phyloP scores from a whole-genome alignment of 257 asterid genomes.

The Gardenia jasminoides region DNA sequence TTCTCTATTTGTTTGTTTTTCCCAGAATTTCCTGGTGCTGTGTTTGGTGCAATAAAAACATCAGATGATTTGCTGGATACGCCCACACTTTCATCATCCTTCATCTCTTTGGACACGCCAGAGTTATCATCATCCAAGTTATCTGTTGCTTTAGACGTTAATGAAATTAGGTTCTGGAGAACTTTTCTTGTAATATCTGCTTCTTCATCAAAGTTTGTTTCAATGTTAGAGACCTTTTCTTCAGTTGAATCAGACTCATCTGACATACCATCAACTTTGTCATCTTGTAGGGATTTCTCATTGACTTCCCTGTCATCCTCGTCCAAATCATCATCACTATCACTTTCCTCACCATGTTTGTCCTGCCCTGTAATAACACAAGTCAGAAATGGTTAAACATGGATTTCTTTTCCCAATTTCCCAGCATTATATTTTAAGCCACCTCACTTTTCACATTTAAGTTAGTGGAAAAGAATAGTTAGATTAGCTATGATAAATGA shows the following conservation, averaged over 20 bases:
- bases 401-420: neutral
- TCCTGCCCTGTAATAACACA: slow-evolving; percentile 41
- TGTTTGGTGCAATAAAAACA: slow-evolving; percentile 21
- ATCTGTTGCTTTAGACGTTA: slow-evolving; percentile 39
- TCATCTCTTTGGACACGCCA: slow-evolving; percentile 33
- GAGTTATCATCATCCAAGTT: slow-evolving; percentile 29
- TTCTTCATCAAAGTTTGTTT: slow-evolving; percentile 66
- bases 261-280: slow-evolving; percentile 27
- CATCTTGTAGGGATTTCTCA: slow-evolving; percentile 35
- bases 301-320: slow-evolving; percentile 42
- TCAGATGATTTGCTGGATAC: slow-evolving; percentile 30
- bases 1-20: slow-evolving; percentile 30
- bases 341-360: slow-evolving; percentile 39
- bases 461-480: neutral
- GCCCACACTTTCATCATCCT: slow-evolving; percentile 37
- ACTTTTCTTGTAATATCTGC: slow-evolving; percentile 73
- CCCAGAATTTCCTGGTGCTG: slow-evolving; percentile 9
- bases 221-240: slow-evolving; percentile 32
- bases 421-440: neutral
- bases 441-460: neutral
- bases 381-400: slow-evolving; percentile 1
- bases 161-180: slow-evolving; percentile 52
- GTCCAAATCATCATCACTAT: slow-evolving; percentile 46
- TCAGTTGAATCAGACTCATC: slow-evolving; percentile 46
- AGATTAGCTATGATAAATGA: neutral